phyloP scores from a whole-genome alignment of 352 stramenopile species.

The Globisporangium ultimum region DNA sequence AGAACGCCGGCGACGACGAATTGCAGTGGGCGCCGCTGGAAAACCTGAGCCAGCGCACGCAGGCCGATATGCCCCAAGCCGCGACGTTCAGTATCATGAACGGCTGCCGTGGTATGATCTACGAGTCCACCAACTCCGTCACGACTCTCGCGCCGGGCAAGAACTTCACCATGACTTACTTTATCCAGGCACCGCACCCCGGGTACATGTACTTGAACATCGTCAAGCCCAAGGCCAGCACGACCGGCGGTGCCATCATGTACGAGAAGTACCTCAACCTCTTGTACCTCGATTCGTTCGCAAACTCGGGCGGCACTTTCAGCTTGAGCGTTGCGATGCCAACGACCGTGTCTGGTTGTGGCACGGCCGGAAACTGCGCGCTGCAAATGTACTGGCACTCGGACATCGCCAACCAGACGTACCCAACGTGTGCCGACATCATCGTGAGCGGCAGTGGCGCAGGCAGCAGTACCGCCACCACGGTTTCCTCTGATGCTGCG shows the following conservation, averaged over 20 bases:
- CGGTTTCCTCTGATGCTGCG: slow-evolving; percentile 1
- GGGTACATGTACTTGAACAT: too few relatives aligned
- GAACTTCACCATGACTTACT: too few relatives aligned
- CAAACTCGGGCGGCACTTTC: not conserved
- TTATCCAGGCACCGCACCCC: too few relatives aligned
- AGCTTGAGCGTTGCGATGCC: slow-evolving; percentile 33
- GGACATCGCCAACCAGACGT: slow-evolving; percentile 34
- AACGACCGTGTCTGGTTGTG: slow-evolving; percentile 33
- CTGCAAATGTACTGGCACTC: slow-evolving; percentile 43
- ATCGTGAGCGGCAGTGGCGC: slow-evolving; percentile 21
- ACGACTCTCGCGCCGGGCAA: too few relatives aligned
- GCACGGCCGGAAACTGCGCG: slow-evolving; percentile 28
- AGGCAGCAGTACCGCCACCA: slow-evolving; percentile 8
- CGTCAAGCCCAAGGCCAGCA: slow-evolving; percentile 20
- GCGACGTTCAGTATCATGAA: too few relatives aligned
- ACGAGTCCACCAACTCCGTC: too few relatives aligned
- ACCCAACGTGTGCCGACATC: slow-evolving; percentile 26
- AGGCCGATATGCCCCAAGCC: too few relatives aligned
- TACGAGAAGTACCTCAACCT: slow-evolving; percentile 19
- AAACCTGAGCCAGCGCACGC: too few relatives aligned
- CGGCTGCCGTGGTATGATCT: too few relatives aligned
- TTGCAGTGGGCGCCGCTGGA: too few relatives aligned
- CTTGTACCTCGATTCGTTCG: not conserved
- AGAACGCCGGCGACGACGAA: too few relatives aligned
- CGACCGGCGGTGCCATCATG: slow-evolving; percentile 37